Evolutionary conservation across 257 asterid genomes (phyloP), one percentile per base, ranked within the genome.

Genomic region (Ophiorrhiza pumila): DNA sequence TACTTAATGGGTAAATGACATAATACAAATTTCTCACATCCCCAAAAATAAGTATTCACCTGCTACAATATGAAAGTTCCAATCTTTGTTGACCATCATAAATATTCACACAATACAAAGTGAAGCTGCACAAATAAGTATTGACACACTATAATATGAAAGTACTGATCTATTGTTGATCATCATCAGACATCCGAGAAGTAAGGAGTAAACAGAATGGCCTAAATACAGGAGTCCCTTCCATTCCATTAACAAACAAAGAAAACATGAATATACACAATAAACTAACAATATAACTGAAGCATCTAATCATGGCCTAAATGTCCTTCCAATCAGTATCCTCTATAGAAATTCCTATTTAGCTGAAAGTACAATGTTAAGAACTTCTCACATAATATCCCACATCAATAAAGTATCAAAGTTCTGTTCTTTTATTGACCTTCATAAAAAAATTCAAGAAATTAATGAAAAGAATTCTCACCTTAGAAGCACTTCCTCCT

Each of bases 401-500:
- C 25, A 17, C 31, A 43, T 45, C 59, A 22, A 6, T 62, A 17
- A 35, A 9, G 34, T 56, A 35, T 18, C 7, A 61, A 61, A 32
- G 2, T 17, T 34, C 27, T 12, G 1, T 15, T 35, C 23, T 61
- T 25, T 70, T 7, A 23, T 25, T 39, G 42, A 46, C 1, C 34
- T 12, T 45, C 29, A 61, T 1, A n/a, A 23, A 0, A 46, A 6
- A 63, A n/a, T 64, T 32, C 29, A 41, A 22, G 39, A 50, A 69
- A 66, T 18, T n/a, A n/a, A n/a, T n/a, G n/a, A n/a, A 25, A 55
- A 27, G 18, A 50, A 31, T 2, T 52, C 32, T 70, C 65, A 93
- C 98, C 96, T 93, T 93, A 9, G 96, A 84, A 83, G 90, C 86
- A 75, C 86, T 86, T 29, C 93, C 85, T 13, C 93, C 84, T 70